Evolutionary conservation across 1,284 basidiomycete species (phyloP), one percentile per base, ranked within the genome.

Genomic region (Takashimella tepidaria): DNA sequence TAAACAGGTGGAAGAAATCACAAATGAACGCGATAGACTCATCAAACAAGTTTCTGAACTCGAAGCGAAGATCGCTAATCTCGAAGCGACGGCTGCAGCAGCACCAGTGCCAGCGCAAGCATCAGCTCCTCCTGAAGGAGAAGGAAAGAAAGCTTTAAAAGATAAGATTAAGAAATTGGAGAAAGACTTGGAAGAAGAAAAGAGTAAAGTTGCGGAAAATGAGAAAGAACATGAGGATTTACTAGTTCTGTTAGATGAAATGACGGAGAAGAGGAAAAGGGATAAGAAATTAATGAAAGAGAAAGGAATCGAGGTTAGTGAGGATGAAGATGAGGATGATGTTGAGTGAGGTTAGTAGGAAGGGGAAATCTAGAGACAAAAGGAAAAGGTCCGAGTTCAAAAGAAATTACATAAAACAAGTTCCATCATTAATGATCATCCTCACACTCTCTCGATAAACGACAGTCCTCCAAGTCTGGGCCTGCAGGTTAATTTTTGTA

Each of bases 171-270:
- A 47, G 40, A 41, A 37, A 20, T 45, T 58, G 12, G 59, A 67
- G 51, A 53, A 59, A 41, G 74, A 85, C 45, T 69, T 89, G 4
- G 76, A 79, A 45, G 76, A 73, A 1, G 80, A 84, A 21, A 82
- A 86, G 62, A 79, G 79, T 53, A 86, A 85, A 69, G 79, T 81
- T 45, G 83, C 82, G 58, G 90, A 93, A n/a, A 82, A 84, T 22
- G 86, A 89, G 70, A 93, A 92, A 76, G 92, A 97, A 70, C 91
- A 95, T 67, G 92, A 96, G 71, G 92, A 98, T 73, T 72, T 98
- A 51, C 79, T 98, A 2, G 92, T 98, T 0, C 77, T 98, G 31
- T 79, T 98, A 3, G 96, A 98, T 66, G 96, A 98, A 74, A 77
- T 98, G 49, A 88, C 84, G 47, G 82, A 80, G 62, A 98, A 98